phyloP scores from a whole-genome alignment of 2,329 filamentous ascomycete genomes.

The Stagonosporopsis cucurbitacearum region DNA sequence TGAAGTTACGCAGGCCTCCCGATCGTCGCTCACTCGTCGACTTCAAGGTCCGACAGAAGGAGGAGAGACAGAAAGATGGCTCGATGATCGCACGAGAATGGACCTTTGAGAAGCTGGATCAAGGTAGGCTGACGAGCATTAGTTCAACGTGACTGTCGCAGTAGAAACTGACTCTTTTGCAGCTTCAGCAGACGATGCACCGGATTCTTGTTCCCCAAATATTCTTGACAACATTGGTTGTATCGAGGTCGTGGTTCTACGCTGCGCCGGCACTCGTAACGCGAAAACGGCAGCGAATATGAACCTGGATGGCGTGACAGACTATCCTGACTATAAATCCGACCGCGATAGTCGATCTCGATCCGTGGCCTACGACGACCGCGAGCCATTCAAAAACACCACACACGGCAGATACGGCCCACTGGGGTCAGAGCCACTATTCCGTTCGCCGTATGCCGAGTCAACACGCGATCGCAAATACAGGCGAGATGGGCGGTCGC shows the following conservation, averaged over 20 bases:
- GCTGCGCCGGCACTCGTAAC: conserved; percentile 46
- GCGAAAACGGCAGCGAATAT: conserved; percentile 27
- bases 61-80: conserved; percentile 56
- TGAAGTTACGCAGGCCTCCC: conserved; percentile 43
- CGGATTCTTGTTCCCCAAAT: conserved; percentile 37
- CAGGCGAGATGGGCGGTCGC: conserved; percentile 4
- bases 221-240: conserved; percentile 52
- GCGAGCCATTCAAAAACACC: conserved; percentile 2
- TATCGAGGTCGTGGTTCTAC: conserved; percentile 57
- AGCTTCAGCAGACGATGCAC: conserved; percentile 50
- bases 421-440: conserved; percentile 12
- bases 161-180: conserved; percentile 18
- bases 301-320: conserved; percentile 39
- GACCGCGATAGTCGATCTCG: conserved; percentile 23
- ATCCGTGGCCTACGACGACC: conserved; percentile 27
- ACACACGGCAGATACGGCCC: neutral
- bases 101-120: conserved; percentile 59
- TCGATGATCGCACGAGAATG: conserved; percentile 60
- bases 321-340: conserved; percentile 24
- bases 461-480: conserved; percentile 3
- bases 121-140: conserved; percentile 46
- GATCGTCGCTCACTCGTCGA: conserved; percentile 52
- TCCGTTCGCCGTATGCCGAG: conserved; percentile 24
- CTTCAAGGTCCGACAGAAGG: conserved; percentile 61
- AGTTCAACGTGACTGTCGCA: too few species aligned